phyloP scores from a whole-genome alignment of 1,284 basidiomycete genomes.

The Cryptococcus sp. region DNA sequence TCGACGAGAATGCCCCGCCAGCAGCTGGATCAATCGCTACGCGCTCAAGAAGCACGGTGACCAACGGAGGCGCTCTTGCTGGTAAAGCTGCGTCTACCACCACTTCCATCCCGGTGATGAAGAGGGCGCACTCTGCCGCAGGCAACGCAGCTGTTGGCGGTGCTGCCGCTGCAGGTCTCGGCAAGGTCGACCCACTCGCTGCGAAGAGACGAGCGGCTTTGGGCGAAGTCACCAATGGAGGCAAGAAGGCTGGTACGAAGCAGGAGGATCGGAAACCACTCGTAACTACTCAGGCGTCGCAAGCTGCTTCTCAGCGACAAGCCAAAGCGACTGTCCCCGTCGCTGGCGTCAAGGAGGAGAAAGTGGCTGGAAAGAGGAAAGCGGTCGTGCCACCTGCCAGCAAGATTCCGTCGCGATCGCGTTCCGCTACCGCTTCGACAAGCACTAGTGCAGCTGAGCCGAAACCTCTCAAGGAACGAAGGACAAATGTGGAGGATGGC shows the following conservation, averaged over 20 bases:
- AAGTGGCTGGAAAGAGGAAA: slow-evolving; percentile 34
- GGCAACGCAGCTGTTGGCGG: slow-evolving; percentile 11
- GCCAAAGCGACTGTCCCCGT: neutral
- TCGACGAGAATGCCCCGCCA: slow-evolving; percentile 50
- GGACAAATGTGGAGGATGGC: slow-evolving; percentile 19
- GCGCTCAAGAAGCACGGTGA: slow-evolving; percentile 24
- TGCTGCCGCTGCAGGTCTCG: slow-evolving; percentile 6
- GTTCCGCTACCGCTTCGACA: slow-evolving; percentile 26
- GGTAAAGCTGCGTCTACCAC: slow-evolving; percentile 20
- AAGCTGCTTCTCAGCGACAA: slow-evolving; percentile 8
- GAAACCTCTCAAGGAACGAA: slow-evolving; percentile 24
- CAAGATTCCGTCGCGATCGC: slow-evolving; percentile 19
- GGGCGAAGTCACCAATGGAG: slow-evolving; percentile 47
- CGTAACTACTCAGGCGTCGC: slow-evolving; percentile 20
- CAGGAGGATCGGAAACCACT: slow-evolving; percentile 32
- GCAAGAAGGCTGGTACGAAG: slow-evolving; percentile 14
- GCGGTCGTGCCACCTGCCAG: slow-evolving; percentile 14
- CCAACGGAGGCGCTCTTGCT: slow-evolving; percentile 12
- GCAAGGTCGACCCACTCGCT: slow-evolving; percentile 21
- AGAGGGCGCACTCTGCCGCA: slow-evolving; percentile 30
- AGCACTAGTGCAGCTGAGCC: slow-evolving; percentile 14
- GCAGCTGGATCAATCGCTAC: slow-evolving; percentile 25
- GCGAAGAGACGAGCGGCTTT: slow-evolving; percentile 44
- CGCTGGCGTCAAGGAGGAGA: slow-evolving; percentile 20
- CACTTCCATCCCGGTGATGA: slow-evolving; percentile 45